Percentiles rank a stretch among this genome's conserved stretches.
Evolutionary conservation across 2,329 filamentous ascomycete genomes (phyloP).

Genomic region (Trichoderma endophyticum): DNA sequence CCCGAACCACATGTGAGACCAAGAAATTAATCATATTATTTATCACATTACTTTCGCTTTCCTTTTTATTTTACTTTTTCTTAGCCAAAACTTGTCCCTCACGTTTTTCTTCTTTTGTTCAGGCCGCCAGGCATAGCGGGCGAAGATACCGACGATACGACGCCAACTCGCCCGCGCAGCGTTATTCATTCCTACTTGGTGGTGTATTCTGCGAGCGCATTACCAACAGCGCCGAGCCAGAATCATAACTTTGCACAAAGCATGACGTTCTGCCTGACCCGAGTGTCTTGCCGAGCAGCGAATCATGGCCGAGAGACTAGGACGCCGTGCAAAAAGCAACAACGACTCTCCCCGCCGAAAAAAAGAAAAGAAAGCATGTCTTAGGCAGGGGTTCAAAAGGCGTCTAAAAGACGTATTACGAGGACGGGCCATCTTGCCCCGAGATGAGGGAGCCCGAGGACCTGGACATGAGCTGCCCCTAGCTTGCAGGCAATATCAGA

Average conservation of each 20-base stretch:
- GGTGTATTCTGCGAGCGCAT: background rate
- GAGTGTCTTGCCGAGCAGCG: background rate
- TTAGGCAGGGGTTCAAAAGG: background rate
- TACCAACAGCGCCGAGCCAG: background rate
- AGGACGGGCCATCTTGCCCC: background rate
- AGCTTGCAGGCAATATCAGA: background rate
- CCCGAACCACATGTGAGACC: conserved; percentile 1
- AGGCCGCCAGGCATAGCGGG: background rate
- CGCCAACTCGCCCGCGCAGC: background rate
- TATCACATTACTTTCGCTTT: background rate
- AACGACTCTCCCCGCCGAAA: background rate
- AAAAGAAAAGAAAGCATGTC: background rate
- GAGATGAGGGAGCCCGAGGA: background rate
- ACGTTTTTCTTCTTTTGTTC: conserved; percentile 2
- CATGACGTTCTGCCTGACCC: background rate
- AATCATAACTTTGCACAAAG: background rate
- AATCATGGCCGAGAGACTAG: background rate
- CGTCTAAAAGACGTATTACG: background rate
- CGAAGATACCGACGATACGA: background rate
- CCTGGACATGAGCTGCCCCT: background rate
- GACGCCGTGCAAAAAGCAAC: background rate
- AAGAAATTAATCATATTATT: conserved; percentile 4
- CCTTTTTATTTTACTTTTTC: conserved; percentile 10
- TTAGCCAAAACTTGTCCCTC: conserved; percentile 1
- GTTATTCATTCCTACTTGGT: background rate